phyloP scores from a whole-genome alignment of 345 rosid species.

The Moricandia moricandioides region DNA sequence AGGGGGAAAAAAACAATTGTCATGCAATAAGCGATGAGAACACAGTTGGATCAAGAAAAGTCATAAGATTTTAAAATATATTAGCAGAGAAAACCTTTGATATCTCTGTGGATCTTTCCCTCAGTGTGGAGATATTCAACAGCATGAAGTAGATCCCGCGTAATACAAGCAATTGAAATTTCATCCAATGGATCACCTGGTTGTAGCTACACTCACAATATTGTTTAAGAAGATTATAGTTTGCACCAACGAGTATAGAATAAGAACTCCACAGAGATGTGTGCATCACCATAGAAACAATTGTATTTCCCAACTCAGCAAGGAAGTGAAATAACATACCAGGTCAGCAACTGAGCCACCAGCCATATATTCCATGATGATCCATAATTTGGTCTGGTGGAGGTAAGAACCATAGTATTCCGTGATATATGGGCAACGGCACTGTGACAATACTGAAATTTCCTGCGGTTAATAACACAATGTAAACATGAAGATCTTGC shows the following conservation, averaged over 20 bases:
- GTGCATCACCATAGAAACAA: conserved; percentile 12
- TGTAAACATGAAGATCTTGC: conserved; percentile 31
- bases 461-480: conserved; percentile 54
- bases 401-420: conserved; percentile 97
- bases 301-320: conserved; percentile 10
- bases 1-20: conserved; percentile 16
- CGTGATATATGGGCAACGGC: conserved; percentile 92
- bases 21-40: conserved; percentile 29
- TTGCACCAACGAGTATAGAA: conserved; percentile 8
- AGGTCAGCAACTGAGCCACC: conserved; percentile 99
- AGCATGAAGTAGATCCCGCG: conserved; percentile 94
- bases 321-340: conserved; percentile 57
- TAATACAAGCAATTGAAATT: conserved; percentile 84
- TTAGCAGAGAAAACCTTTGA: conserved; percentile 65
- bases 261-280: conserved; percentile 3
- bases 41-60: conserved; percentile 16
- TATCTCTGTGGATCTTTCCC: conserved; percentile 97
- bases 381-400: conserved; percentile 94
- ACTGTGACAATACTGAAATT: conserved; percentile 91
- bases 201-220: conserved; percentile 65
- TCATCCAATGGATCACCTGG: conserved; percentile 92
- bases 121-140: conserved; percentile 91
- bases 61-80: neutral
- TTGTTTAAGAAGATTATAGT: conserved; percentile 5
- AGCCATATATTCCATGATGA: conserved; percentile 99